Evolutionary conservation across 78 protist genomes (phyloP), one percentile per base, ranked within the genome.

Genomic region (Dictyostelium capitatum): DNA sequence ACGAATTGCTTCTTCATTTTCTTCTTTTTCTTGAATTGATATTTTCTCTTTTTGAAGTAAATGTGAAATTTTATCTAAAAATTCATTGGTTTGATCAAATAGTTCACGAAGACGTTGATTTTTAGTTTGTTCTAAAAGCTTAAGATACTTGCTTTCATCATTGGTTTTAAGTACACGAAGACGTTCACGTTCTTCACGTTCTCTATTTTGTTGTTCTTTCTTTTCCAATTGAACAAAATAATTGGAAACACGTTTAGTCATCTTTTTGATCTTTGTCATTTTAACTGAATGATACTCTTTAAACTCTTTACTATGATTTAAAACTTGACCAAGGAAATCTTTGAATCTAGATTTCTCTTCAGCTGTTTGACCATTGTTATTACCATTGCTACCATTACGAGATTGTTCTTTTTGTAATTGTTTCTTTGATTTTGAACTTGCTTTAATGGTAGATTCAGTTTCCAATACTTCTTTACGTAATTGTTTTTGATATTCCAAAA

Each of bases 21-120:
- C 92, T 41, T 70, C 92, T 53, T 91, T 82, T 48, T 80, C 90
- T 15, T 32, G 64, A 30, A 53, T 70, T 4, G 23, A 46, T 25
- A 48, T 57, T 72, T 91, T 83, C 54, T 91, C 95, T 72, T 82
- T 80, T 82, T 87, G 93, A 28, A 87, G 41, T 14, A 91, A 46
- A 67, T 82, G 91, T 10, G 94, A 81, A 56, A 93, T 85, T 30
- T 83, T 87, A 28, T 81, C 87, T 17, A 93, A 37, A 64, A 85
- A 93, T 51, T 93, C 96, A 47, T 93, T 89, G 74, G 96, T 93
- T 59, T 93, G 91, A 53, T 93, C 90, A 19, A 93, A 75, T 3
- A 93, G 23, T 53, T 85, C 90, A 79, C 73, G 79, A 20, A 93
- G 92, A 72, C 96, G 79, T 83, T 83, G 48, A 48, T 93, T 78